These are phyloP conservation scores for Cetraspora pellucida DNA, from an alignment of 192 early-diverging fungal genomes.

Conservation along the genomic window DNA sequence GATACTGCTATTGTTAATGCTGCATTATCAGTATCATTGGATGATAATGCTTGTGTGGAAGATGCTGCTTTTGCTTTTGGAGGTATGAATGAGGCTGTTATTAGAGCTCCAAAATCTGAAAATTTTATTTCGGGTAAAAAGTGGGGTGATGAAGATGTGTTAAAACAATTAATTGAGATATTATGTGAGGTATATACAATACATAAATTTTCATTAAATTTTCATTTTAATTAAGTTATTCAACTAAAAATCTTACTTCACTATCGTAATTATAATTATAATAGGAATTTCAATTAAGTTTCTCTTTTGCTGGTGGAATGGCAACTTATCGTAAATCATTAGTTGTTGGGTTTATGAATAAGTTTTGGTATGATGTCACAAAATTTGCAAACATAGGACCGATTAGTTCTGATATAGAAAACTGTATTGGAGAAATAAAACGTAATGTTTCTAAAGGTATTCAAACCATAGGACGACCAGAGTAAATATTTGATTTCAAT, in stretches of 20 bases:
- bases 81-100: conserved; percentile 74
- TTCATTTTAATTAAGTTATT: too few species aligned
- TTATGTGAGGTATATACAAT: conserved; percentile 39
- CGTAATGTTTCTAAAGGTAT: conserved; percentile 47
- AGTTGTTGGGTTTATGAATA: conserved; percentile 61
- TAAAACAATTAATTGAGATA: conserved; percentile 48
- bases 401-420: conserved; percentile 32
- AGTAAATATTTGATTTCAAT: conserved; percentile 48
- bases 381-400: conserved; percentile 29
- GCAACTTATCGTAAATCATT: conserved; percentile 67
- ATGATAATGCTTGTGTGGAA: conserved; percentile 47
- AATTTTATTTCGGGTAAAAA: conserved; percentile 49
- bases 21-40: conserved; percentile 62
- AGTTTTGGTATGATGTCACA: conserved; percentile 66
- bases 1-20: conserved; percentile 88
- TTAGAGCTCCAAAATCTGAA: conserved; percentile 55
- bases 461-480: conserved; percentile 47
- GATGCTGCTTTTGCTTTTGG: conserved; percentile 75
- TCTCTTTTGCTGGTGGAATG: conserved; percentile 66
- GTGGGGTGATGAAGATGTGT: conserved; percentile 57
- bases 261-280: too few species aligned
- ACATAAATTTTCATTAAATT: too few species aligned
- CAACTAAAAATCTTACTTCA: too few species aligned
- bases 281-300: conserved; percentile 50
- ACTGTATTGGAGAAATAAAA: conserved; percentile 46